phyloP scores from a whole-genome alignment of 495 filamentous ascomycete species.

The Trichoderma asperelloides region DNA sequence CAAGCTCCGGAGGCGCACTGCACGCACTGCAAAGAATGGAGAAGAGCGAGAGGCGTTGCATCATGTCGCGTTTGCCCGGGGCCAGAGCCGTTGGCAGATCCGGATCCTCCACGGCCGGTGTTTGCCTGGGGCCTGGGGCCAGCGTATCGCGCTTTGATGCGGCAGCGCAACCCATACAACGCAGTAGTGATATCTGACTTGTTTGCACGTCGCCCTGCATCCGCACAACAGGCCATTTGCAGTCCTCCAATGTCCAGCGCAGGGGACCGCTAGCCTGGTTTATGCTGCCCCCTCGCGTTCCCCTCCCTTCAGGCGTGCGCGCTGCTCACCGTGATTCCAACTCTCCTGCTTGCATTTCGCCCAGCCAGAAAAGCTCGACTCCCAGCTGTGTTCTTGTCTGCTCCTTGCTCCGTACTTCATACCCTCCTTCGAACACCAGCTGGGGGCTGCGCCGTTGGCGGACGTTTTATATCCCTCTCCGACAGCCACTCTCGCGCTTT shows the following conservation, averaged over 20 bases:
- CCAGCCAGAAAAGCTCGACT: not conserved
- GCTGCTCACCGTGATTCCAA: conserved; percentile 1
- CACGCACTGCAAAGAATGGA: no score
- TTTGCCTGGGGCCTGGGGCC: no score
- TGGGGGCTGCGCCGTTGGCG: not conserved
- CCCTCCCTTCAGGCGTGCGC: not conserved
- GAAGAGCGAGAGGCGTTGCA: no score
- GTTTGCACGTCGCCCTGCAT: no score
- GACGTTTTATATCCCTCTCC: not conserved
- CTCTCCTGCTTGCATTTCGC: not conserved
- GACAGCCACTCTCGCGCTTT: not conserved
- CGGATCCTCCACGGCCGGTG: no score
- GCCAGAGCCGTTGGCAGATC: no score
- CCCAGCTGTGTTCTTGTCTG: not conserved
- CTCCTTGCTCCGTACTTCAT: not conserved
- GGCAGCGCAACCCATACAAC: not conserved
- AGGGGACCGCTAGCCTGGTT: not conserved
- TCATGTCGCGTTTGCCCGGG: no score
- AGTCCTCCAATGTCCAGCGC: conserved; percentile 3
- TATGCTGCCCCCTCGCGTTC: conserved; percentile 7
- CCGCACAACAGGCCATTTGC: not conserved
- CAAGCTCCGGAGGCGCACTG: no score
- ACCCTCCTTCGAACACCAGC: not conserved
- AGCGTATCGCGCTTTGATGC: no score
- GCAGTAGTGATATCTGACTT: not conserved